Evolutionary conservation across 805 yeast genomes (phyloP), one percentile per base, ranked within the genome.

Genomic region (Blastobotrys attinorum): DNA sequence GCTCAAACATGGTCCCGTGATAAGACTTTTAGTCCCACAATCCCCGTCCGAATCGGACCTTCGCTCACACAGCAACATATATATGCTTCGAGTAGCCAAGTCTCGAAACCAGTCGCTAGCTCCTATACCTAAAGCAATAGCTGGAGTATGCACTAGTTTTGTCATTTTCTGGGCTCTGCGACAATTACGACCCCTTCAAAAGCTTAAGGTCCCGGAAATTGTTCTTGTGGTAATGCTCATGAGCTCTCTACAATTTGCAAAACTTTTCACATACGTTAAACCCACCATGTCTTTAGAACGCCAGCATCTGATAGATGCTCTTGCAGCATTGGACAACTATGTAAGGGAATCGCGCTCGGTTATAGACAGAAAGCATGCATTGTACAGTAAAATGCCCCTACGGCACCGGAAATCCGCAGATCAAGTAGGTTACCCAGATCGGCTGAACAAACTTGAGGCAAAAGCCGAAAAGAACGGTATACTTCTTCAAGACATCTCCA

Each of bases 321-420:
- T 59, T 3, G 52, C 55, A 2, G 54, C 56, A 1, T 44, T 58
- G 11, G 51, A 51, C n/a, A 38, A 32, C 23, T 60, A 58, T 33
- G 44, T 32, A 13, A 5, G 21, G 7, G 35, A 37, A 3, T 43
- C 44, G 23, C 43, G 37, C 42, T 27, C 45, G 11, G 22, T 52
- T 3, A 29, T 57, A 2, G 43, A 47, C 11, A 49, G 61, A 11
- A 47, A 55, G 16, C 47, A 54, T 8, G 32, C 44, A 29, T 48
- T 62, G 22, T 61, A 52, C 41, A 50, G 54, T 31, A 53, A 49
- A 46, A 51, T 81, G 73, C 57, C 73, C 3, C 68, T 73, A 67
- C 63, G 73, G 42, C 86, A 80, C 49, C 84, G 79, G 54, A 62
- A 68, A 11, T 57, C 76, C 25, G 77, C 78, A 20, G 67, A 65